Evolutionary conservation across 2,329 filamentous ascomycete species (phyloP), one percentile per base, ranked within the genome.

Genomic region (Aureobasidium sp.): DNA sequence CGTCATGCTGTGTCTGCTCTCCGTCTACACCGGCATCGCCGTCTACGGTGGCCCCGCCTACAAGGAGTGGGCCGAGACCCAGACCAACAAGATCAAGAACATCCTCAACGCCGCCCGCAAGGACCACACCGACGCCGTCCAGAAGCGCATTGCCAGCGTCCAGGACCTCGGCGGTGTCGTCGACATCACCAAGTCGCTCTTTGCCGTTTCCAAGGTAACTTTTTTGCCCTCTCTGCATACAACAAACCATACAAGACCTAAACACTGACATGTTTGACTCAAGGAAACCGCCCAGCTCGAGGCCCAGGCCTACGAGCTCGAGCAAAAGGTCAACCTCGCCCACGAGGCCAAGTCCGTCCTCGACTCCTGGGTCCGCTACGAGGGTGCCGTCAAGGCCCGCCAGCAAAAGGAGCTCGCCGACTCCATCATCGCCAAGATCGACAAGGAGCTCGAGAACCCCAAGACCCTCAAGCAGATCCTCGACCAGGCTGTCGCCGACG

Each of bases 281-380:
- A 25, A 96, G 92, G 94, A 99, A 86, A 99, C 94, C 74, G 95
- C 94, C 74, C 82, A 89, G 81, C 89, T 97, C 70, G 94, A 99
- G 85, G 88, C 93, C 70, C 80, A 97, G 85, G 92, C 91, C 68
- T 99, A 88, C 80, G 91, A 97, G 85, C 87, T 97, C 70, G 91
- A 97, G 85, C 94, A 99, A 82, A 88, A 87, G 82, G 97, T 93
- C 65, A 89, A 91, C 70, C 83, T 99, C 68, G 91, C 91, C 64
- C 82, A 86, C 67, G 94, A 99, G 84, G 93, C 93, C 74, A 99
- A 97, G 88, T 74, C 84, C 65, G 94, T 97, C 64, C 87, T 99
- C 68, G 94, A 99, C 78, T 97, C 91, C 63, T 99, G 94, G 95
- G 92, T 97, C 68, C 89, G 94, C 76, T 99, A 99, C 79, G 94